Evolutionary conservation across 257 asterid species (phyloP).

Genomic region (Jasminum sambac): DNA sequence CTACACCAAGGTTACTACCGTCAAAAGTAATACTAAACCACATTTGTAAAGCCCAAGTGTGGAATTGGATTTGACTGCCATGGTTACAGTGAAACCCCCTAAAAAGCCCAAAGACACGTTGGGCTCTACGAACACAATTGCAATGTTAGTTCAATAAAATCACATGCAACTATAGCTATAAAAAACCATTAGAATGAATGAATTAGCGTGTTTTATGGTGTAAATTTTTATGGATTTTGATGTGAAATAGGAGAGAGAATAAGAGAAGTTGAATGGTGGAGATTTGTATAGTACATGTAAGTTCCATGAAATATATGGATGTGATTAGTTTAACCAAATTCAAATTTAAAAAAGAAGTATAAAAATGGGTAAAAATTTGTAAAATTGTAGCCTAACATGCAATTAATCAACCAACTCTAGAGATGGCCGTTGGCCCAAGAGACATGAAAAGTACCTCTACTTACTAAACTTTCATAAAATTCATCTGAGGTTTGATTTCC

Average conservation of each 20-base stretch:
- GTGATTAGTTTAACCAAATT: no score
- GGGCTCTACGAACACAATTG: conserved; percentile 1
- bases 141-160: conserved; percentile 5
- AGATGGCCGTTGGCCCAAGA: not conserved
- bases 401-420: conserved; percentile 8
- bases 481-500: conserved; percentile 24
- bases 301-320: no score
- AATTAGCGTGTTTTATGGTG: no score
- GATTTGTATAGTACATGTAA: no score
- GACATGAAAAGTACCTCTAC: conserved; percentile 21
- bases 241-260: no score
- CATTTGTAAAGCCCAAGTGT: not conserved
- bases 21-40: conserved; percentile 20
- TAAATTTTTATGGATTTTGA: no score
- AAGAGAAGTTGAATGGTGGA: no score
- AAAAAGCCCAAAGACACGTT: conserved; percentile 12
- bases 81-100: conserved; percentile 11
- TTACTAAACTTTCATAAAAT: conserved; percentile 16
- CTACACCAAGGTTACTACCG: conserved; percentile 27
- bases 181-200: conserved; percentile 15
- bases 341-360: no score
- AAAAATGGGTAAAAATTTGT: no score
- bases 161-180: not conserved
- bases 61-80: conserved; percentile 16
- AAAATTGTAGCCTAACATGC: no score